These are phyloP conservation scores for Coemansia nantahalensis DNA, from an alignment of 192 early-diverging fungal genomes.

Conservation along the genomic window DNA sequence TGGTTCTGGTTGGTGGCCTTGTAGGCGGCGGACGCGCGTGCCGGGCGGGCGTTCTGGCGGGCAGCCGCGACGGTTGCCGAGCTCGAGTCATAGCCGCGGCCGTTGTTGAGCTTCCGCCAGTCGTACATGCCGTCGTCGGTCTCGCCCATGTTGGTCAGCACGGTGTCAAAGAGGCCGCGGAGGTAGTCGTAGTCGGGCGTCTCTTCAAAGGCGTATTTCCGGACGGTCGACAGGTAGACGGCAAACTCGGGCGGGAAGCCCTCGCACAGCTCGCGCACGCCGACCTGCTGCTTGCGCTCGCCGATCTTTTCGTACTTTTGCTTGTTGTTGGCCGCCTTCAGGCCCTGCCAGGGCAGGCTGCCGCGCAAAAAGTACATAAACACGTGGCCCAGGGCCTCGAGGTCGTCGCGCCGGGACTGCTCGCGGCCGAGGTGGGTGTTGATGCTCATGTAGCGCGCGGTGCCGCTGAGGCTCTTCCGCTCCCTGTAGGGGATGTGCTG, in stretches of 20 bases:
- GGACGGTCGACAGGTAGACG: constrained; percentile 83
- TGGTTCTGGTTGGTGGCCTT: constrained; percentile 46
- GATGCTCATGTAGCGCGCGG: constrained; percentile 98
- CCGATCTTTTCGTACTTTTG: constrained; percentile 99
- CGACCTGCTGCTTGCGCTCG: constrained; percentile 92
- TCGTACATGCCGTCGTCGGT: constrained; percentile 92
- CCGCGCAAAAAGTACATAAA: constrained; percentile 98
- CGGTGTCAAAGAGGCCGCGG: constrained; percentile 80
- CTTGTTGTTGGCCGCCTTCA: constrained; percentile 97
- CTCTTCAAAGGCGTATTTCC: constrained; percentile 93
- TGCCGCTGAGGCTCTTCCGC: constrained; percentile 91
- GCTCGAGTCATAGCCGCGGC: constrained; percentile 48
- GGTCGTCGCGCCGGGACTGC: constrained; percentile 95
- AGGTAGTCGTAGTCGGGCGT: constrained; percentile 96
- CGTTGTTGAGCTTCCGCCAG: constrained; percentile 69
- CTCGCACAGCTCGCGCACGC: constrained; percentile 86
- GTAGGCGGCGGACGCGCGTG: constrained; percentile 41
- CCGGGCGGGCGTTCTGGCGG: constrained; percentile 24
- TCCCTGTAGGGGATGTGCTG: constrained; percentile 98
- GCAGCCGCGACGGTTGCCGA: constrained; percentile 27
- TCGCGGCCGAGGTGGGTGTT: constrained; percentile 98
- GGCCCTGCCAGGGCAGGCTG: constrained; percentile 93
- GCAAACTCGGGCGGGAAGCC: constrained; percentile 93
- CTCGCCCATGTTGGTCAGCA: constrained; percentile 65
- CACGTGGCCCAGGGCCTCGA: constrained; percentile 97